Percentiles rank a stretch among this genome's conserved stretches.
These are phyloP conservation scores for Spergularia marina DNA, from an alignment of 148 eudicot species.

Conservation along the genomic window DNA sequence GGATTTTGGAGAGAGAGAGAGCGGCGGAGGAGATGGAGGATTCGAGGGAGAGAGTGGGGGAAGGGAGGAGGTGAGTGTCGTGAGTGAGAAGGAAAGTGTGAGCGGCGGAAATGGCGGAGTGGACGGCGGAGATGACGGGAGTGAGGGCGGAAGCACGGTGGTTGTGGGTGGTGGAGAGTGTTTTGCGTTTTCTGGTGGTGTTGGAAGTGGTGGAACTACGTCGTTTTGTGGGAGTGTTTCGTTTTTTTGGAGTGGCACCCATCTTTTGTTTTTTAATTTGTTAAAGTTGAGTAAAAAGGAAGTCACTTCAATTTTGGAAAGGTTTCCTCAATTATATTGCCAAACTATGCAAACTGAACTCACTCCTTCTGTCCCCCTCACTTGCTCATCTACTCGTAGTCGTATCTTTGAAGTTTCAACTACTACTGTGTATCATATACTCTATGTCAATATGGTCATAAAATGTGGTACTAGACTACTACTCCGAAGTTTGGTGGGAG, in stretches of 20 bases:
- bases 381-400: too few species aligned
- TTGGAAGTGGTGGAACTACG: conserved; percentile 9
- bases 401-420: too few species aligned
- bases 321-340: neutral
- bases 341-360: too few species aligned
- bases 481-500: too few species aligned
- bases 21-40: conserved; percentile 49
- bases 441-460: too few species aligned
- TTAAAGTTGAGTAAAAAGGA: neutral
- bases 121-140: conserved; percentile 36
- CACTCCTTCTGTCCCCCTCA: too few species aligned
- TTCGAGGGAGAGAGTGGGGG: conserved; percentile 60
- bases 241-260: conserved; percentile 30
- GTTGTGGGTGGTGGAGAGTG: neutral
- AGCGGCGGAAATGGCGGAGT: conserved; percentile 53
- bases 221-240: conserved; percentile 18
- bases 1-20: conserved; percentile 36
- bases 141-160: conserved; percentile 6
- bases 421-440: too few species aligned
- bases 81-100: conserved; percentile 51
- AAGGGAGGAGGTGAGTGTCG: conserved; percentile 67
- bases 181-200: conserved; percentile 10
- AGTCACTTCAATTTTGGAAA: conserved; percentile 15
- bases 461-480: too few species aligned
- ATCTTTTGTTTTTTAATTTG: neutral